These are phyloP conservation scores for Schizothecium vesticola DNA, from an alignment of 495 filamentous ascomycete species.

Conservation along the genomic window DNA sequence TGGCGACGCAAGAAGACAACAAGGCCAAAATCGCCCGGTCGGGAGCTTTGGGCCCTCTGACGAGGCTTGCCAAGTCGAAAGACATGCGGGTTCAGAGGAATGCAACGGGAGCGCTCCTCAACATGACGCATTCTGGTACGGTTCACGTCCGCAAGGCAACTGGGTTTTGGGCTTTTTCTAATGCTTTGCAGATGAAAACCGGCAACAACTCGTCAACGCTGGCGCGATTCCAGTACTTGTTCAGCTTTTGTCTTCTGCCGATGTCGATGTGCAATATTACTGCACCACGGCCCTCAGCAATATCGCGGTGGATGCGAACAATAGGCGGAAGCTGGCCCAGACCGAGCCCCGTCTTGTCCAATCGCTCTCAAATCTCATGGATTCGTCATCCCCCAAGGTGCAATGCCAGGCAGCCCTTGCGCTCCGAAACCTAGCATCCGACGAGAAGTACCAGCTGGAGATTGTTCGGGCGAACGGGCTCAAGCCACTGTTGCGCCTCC, in stretches of 20 bases:
- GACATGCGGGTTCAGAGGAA: constrained; percentile 98
- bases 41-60: constrained; percentile 84
- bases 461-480: constrained; percentile 88
- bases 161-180: constrained; percentile 10
- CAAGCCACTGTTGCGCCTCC: constrained; percentile 73
- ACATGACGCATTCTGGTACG: constrained; percentile 98
- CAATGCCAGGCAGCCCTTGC: constrained; percentile 96
- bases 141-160: background rate
- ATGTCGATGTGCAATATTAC: constrained; percentile 98
- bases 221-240: constrained; percentile 95
- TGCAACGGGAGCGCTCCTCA: constrained; percentile 89
- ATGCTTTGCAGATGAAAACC: constrained; percentile 73
- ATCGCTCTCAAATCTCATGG: constrained; percentile 91
- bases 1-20: constrained; percentile 97
- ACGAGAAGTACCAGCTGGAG: constrained; percentile 97
- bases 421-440: constrained; percentile 89
- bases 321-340: constrained; percentile 83
- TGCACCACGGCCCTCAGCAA: constrained; percentile 98
- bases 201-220: constrained; percentile 93
- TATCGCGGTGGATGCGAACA: constrained; percentile 89
- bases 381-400: constrained; percentile 93
- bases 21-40: constrained; percentile 98
- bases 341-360: constrained; percentile 86
- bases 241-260: constrained; percentile 80
- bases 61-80: constrained; percentile 88